phyloP scores from a whole-genome alignment of 1,139 yeast genomes.

The Debaryomycetaceae sp. region DNA sequence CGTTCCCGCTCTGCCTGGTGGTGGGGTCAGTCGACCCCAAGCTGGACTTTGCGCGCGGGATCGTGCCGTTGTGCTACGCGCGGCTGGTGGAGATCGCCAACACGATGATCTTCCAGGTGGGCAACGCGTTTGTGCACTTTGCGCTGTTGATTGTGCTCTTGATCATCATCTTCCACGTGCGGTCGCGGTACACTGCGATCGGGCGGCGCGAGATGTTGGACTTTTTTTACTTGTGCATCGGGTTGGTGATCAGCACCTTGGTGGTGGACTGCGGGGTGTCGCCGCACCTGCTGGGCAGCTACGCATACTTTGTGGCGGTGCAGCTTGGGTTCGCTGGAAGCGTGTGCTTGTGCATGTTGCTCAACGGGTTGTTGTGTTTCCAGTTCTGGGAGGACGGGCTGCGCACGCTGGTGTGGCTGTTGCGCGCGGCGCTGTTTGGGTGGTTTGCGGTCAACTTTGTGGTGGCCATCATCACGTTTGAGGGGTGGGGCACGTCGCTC shows the following conservation, averaged over 20 bases:
- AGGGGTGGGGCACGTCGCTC: constrained; percentile 54
- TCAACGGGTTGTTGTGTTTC: constrained; percentile 77
- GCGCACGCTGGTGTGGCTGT: constrained; percentile 50
- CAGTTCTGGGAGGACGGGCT: constrained; percentile 96
- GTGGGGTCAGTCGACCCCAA: constrained; percentile 36
- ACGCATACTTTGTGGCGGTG: constrained; percentile 76
- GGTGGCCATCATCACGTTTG: constrained; percentile 67
- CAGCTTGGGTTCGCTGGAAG: constrained; percentile 76
- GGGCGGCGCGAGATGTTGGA: constrained; percentile 84
- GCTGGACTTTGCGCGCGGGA: constrained; percentile 44
- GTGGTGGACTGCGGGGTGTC: constrained; percentile 90
- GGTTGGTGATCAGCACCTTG: constrained; percentile 58
- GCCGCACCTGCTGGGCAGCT: constrained; percentile 74
- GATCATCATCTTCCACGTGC: constrained; percentile 72
- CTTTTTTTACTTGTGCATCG: constrained; percentile 59
- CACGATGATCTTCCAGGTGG: constrained; percentile 87
- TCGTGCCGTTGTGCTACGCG: constrained; percentile 76
- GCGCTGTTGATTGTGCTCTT: constrained; percentile 62
- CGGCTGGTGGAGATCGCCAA: constrained; percentile 84
- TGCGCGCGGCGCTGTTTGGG: constrained; percentile 43
- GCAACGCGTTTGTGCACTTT: constrained; percentile 80
- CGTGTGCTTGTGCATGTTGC: constrained; percentile 61
- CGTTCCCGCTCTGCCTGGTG: constrained; percentile 76
- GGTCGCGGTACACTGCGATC: constrained; percentile 87
- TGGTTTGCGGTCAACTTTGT: constrained; percentile 66